These are phyloP conservation scores for Chrysosporium keratinophilum DNA, from an alignment of 2,329 filamentous ascomycete genomes.

Conservation along the genomic window DNA sequence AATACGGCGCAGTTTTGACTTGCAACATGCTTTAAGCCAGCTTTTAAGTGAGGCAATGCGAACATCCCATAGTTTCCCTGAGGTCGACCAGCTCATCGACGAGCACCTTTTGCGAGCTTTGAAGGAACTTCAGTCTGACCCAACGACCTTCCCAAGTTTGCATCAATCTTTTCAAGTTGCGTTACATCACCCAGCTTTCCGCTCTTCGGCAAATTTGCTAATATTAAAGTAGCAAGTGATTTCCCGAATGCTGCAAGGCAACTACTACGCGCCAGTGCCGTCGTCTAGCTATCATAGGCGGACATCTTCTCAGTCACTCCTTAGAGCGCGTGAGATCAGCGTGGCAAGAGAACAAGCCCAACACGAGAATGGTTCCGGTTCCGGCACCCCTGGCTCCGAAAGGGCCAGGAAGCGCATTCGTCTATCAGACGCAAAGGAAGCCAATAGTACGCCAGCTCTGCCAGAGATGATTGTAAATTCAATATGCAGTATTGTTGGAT, in stretches of 20 bases:
- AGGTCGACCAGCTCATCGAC: conserved; percentile 20
- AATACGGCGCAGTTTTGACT: conserved; percentile 18
- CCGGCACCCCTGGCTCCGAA: conserved; percentile 5
- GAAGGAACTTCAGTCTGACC: conserved; percentile 19
- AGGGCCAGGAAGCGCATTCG: conserved; percentile 29
- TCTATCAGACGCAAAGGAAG: conserved; percentile 25
- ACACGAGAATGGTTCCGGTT: neutral
- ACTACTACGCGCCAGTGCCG: conserved; percentile 11
- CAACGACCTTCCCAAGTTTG: conserved; percentile 17
- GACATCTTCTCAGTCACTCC: conserved; percentile 4
- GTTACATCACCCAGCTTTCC: neutral
- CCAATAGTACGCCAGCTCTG: conserved; percentile 25
- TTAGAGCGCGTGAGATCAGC: neutral
- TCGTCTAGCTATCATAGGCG: conserved; percentile 10
- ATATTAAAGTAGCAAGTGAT: conserved; percentile 18
- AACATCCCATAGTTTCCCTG: conserved; percentile 17
- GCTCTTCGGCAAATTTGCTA: neutral
- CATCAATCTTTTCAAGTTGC: conserved; percentile 28
- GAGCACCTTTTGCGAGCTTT: conserved; percentile 23
- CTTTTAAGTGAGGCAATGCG: conserved; percentile 24
- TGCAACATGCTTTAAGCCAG: conserved; percentile 26
- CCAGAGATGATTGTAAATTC: conserved; percentile 27
- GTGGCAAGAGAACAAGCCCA: neutral
- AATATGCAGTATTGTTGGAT: conserved; percentile 28
- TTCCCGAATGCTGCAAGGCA: conserved; percentile 12